Evolutionary conservation across 2,329 filamentous ascomycete species (phyloP).

Genomic region (Tolypocladium album): DNA sequence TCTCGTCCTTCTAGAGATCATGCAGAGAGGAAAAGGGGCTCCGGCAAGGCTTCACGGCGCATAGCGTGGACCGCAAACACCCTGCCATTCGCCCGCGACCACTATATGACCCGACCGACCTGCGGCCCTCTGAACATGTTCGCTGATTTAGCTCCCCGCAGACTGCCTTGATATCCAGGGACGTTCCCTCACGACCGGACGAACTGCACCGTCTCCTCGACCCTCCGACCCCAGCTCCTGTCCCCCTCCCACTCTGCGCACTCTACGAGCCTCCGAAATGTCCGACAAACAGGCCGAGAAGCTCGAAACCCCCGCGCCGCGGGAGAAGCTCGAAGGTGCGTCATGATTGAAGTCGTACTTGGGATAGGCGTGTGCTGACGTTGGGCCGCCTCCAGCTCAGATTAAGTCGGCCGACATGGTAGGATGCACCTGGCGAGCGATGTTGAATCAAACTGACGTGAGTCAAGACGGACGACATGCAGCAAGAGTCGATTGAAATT

Average conservation of each 20-base stretch:
- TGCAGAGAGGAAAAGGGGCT: not conserved
- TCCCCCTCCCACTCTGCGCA: not conserved
- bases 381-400: slow-evolving; percentile 51
- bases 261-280: slow-evolving; percentile 14
- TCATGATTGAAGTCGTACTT: not conserved
- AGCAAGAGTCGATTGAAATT: slow-evolving; percentile 88
- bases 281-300: slow-evolving; percentile 45
- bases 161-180: not conserved
- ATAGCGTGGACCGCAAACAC: not conserved
- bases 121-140: not conserved
- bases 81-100: not conserved
- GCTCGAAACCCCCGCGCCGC: slow-evolving; percentile 40
- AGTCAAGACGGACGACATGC: slow-evolving; percentile 86
- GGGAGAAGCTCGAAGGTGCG: slow-evolving; percentile 67
- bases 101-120: not conserved
- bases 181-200: not conserved
- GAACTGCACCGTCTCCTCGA: not conserved
- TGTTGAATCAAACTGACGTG: slow-evolving; percentile 15
- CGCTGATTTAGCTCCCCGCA: not conserved
- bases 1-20: not conserved
- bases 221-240: not conserved
- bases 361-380: slow-evolving; percentile 4
- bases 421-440: slow-evolving; percentile 10
- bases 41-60: not conserved
- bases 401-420: slow-evolving; percentile 99